phyloP scores from a whole-genome alignment of 192 early-diverging fungal species.

The Linnemannia exigua region DNA sequence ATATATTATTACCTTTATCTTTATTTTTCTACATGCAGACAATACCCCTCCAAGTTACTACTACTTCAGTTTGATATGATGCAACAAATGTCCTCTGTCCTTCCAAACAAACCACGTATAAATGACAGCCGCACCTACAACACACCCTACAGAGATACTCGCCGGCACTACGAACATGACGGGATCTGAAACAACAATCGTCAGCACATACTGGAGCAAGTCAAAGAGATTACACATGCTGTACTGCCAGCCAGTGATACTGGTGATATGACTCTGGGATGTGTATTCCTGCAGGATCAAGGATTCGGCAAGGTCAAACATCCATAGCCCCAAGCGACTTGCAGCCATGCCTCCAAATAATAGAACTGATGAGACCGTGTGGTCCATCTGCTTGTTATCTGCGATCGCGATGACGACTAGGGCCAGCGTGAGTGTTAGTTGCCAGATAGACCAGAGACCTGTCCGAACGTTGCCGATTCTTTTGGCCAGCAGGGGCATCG shows the following conservation, averaged over 20 bases:
- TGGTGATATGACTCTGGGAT: constrained; percentile 12
- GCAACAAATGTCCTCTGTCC: constrained; percentile 42
- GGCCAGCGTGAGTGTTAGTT: constrained; percentile 6
- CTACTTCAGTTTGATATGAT: constrained; percentile 27
- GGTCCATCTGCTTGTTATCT: constrained; percentile 15
- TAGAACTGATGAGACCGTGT: constrained; percentile 12
- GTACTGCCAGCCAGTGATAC: constrained; percentile 44
- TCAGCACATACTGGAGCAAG: constrained; percentile 29
- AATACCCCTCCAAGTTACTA: too few species aligned
- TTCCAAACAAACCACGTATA: constrained; percentile 39
- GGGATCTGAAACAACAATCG: constrained; percentile 36
- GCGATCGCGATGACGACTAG: constrained; percentile 21
- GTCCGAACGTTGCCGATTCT: constrained; percentile 32
- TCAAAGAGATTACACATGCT: constrained; percentile 50
- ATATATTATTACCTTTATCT: too few species aligned
- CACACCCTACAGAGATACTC: constrained; percentile 26
- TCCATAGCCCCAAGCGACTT: constrained; percentile 51
- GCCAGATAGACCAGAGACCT: constrained; percentile 55
- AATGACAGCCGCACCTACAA: constrained; percentile 25
- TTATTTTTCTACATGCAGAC: too few species aligned
- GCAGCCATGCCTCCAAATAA: constrained; percentile 53
- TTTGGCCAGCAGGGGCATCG: constrained; percentile 14
- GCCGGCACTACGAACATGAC: constrained; percentile 40
- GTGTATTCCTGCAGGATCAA: constrained; percentile 45
- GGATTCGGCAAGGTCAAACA: constrained; percentile 45